Percentiles rank a stretch among this genome's conserved stretches.
Conservation (phyloP, 2,329 filamentous ascomycete genomes). For the Aureobasidium pullulans region DNA sequence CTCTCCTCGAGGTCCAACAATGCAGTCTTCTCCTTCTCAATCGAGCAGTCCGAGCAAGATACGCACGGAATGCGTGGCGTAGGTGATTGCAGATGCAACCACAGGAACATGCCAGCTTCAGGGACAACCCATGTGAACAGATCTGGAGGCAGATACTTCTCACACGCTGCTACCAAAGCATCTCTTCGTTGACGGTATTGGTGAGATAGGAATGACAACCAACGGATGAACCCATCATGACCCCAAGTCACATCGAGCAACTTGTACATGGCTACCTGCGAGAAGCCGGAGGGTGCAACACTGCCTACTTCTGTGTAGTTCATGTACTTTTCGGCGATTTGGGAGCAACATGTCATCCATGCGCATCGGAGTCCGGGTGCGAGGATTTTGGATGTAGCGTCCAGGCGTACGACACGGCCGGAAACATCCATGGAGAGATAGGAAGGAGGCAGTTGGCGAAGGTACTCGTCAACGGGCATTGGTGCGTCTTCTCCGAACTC, state of each 20-base stretch:
- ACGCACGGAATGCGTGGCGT: background rate
- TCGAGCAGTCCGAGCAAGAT: background rate
- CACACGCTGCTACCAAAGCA: constrained; percentile 23
- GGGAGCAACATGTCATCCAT: constrained; percentile 25
- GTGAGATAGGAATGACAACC: constrained; percentile 22
- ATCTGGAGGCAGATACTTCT: constrained; percentile 20
- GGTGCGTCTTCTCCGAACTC: background rate
- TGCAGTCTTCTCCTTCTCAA: background rate
- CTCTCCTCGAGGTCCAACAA: constrained; percentile 1
- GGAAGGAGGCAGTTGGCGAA: constrained; percentile 17
- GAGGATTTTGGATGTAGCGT: constrained; percentile 28
- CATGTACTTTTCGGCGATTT: constrained; percentile 25
- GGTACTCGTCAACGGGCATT: background rate
- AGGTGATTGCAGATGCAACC: constrained; percentile 15
- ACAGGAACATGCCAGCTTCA: constrained; percentile 23
- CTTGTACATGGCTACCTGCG: constrained; percentile 27
- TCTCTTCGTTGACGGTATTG: constrained; percentile 22
- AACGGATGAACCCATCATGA: constrained; percentile 25
- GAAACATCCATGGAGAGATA: constrained; percentile 30
- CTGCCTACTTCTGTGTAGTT: constrained; percentile 21
- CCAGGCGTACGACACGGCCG: constrained; percentile 28
- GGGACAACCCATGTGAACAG: constrained; percentile 22
- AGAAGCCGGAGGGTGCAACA: constrained; percentile 21
- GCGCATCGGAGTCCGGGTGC: constrained; percentile 26
- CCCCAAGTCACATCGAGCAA: constrained; percentile 28